These are phyloP conservation scores for Musa itinerans DNA, from an alignment of 176 grass and related monocot genomes.

Conservation along the genomic window DNA sequence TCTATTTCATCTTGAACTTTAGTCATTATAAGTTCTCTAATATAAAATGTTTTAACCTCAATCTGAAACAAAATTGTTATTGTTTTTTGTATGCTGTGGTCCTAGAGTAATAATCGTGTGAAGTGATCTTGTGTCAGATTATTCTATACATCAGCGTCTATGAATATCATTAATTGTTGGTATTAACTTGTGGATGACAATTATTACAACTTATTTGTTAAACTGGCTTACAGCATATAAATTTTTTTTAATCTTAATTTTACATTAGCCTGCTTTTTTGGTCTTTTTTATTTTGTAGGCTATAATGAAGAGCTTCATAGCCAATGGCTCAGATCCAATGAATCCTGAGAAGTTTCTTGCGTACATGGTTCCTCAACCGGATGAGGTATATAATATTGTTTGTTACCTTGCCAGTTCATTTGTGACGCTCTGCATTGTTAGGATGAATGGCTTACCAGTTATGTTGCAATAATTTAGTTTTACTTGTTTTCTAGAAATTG, in stretches of 20 bases:
- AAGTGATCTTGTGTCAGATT: too few species aligned
- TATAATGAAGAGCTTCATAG: slow-evolving; percentile 94
- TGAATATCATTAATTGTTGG: too few species aligned
- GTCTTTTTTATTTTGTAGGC: slow-evolving; percentile 37
- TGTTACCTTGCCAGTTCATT: too few species aligned
- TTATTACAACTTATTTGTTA: background rate
- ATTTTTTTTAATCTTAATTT: background rate
- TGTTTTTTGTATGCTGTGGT: too few species aligned
- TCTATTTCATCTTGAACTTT: too few species aligned
- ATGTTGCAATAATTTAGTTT: background rate
- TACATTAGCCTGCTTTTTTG: background rate
- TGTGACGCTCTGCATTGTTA: too few species aligned
- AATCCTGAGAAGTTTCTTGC: slow-evolving; percentile 86
- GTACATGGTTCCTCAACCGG: slow-evolving; percentile 75
- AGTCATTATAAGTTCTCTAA: too few species aligned
- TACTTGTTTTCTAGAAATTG: background rate
- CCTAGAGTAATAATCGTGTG: too few species aligned
- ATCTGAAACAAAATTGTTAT: too few species aligned
- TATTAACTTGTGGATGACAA: background rate
- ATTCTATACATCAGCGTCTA: too few species aligned
- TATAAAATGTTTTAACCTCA: too few species aligned
- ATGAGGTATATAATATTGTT: slow-evolving; percentile 42
- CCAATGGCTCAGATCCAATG: slow-evolving; percentile 63
- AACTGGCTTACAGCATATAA: too few species aligned
- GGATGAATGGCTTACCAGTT: background rate